Evolutionary conservation across 768 basidiomycete genomes (phyloP).

Genomic region (Gelatoporia subvermispora): DNA sequence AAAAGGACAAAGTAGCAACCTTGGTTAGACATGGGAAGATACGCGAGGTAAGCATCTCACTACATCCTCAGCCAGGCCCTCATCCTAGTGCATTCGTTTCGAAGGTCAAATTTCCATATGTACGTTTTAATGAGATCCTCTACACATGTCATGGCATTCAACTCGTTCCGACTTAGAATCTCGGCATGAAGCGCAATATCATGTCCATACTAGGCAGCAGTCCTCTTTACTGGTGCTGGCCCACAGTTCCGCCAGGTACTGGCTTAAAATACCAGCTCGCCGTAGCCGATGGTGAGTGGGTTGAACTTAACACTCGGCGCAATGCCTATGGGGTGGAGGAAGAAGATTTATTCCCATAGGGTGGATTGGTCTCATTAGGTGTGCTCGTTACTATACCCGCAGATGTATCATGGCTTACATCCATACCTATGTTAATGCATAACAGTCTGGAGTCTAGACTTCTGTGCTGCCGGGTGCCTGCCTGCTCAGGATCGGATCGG

Average conservation of each 20-base stretch:
- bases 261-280: conserved; percentile 78
- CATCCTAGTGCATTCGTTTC: not conserved
- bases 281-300: conserved; percentile 71
- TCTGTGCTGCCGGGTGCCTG: too few relatives aligned
- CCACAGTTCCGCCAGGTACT: conserved; percentile 56
- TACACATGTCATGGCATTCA: not conserved
- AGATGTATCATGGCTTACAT: not conserved
- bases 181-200: conserved; percentile 72
- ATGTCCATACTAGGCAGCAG: conserved; percentile 72
- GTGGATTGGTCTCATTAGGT: conserved; percentile 2
- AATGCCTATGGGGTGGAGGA: conserved; percentile 5
- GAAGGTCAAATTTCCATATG: conserved; percentile 91
- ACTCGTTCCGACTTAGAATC: conserved; percentile 47
- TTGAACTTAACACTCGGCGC: conserved; percentile 30
- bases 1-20: conserved; percentile 91
- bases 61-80: not conserved
- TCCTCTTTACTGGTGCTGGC: conserved; percentile 82
- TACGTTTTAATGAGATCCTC: conserved; percentile 23
- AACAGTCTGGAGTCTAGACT: too few relatives aligned
- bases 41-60: conserved; percentile 48
- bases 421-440: too few relatives aligned
- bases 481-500: not conserved
- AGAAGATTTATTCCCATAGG: conserved; percentile 1
- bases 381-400: not conserved
- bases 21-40: conserved; percentile 84